Evolutionary conservation across 345 rosid species (phyloP).

Genomic region (Excoecaria cochinchinensis): DNA sequence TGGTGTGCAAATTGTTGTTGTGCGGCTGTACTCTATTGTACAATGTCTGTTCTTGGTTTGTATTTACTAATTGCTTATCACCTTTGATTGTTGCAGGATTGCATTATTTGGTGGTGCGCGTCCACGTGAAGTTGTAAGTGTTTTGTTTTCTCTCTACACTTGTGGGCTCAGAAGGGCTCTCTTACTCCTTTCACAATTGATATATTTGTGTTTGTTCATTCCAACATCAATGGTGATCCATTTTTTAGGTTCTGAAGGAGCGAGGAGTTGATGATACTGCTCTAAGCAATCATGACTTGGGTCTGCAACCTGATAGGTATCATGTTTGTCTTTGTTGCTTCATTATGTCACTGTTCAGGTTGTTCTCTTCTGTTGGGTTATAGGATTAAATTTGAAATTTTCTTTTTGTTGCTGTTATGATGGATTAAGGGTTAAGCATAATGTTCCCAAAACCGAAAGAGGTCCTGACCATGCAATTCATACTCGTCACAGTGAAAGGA

Average conservation of each 20-base stretch:
- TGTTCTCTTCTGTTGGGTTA: background rate
- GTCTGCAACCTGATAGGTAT: slow-evolving; percentile 57
- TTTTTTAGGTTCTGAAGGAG: slow-evolving; percentile 65
- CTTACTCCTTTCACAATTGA: background rate
- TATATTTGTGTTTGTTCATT: background rate
- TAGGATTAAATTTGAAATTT: background rate
- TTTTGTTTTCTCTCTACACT: slow-evolving; percentile 13
- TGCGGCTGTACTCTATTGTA: background rate
- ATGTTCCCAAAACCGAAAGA: slow-evolving; percentile 43
- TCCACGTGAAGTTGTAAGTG: slow-evolving; percentile 75
- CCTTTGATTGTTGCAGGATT: slow-evolving; percentile 52
- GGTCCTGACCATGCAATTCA: slow-evolving; percentile 38
- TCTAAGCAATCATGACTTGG: slow-evolving; percentile 39
- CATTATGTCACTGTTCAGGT: background rate
- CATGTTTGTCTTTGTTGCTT: slow-evolving; percentile 3
- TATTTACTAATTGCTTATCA: slow-evolving; percentile 10
- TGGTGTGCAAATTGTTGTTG: background rate
- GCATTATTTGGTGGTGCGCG: slow-evolving; percentile 80
- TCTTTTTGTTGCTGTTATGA: background rate
- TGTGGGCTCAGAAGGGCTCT: background rate
- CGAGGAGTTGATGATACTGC: slow-evolving; percentile 54
- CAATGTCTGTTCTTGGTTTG: background rate
- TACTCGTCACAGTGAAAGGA: slow-evolving; percentile 35
- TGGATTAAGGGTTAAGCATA: slow-evolving; percentile 45
- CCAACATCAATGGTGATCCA: slow-evolving; percentile 1